These are phyloP conservation scores for Sphagnum magellanicum DNA, from an alignment of 228 moss, liverwort and hornwort genomes.

Conservation along the genomic window DNA sequence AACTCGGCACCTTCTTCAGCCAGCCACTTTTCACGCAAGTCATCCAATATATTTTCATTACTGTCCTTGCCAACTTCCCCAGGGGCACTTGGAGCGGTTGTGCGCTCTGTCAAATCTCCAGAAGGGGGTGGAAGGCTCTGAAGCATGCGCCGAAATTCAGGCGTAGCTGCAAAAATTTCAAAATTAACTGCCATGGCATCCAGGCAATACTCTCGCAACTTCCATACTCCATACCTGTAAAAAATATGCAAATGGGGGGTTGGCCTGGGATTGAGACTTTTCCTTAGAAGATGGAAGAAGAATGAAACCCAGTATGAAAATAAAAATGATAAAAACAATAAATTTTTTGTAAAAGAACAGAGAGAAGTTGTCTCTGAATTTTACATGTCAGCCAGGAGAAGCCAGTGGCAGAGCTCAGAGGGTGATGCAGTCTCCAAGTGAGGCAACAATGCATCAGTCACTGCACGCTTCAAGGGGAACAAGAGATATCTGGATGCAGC, in stretches of 20 bases:
- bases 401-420: constrained; percentile 79
- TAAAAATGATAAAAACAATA: not conserved
- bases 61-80: constrained; percentile 53
- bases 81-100: constrained; percentile 73
- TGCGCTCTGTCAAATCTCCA: constrained; percentile 66
- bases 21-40: constrained; percentile 89
- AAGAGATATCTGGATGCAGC: constrained; percentile 90
- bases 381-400: constrained; percentile 83
- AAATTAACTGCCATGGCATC: constrained; percentile 88
- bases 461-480: constrained; percentile 80
- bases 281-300: too few relatives aligned
- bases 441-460: constrained; percentile 75
- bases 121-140: constrained; percentile 75
- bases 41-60: constrained; percentile 65
- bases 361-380: constrained; percentile 4
- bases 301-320: not conserved
- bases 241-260: too few relatives aligned
- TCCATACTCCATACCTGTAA: constrained; percentile 80
- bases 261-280: too few relatives aligned
- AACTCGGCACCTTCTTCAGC: constrained; percentile 83
- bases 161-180: constrained; percentile 56
- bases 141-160: constrained; percentile 71
- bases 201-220: constrained; percentile 83
- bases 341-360: not conserved
- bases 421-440: constrained; percentile 69